Percentiles rank a stretch among this genome's conserved stretches.
Conservation (phyloP, 1,284 basidiomycete genomes). For the Puccinia horiana region DNA sequence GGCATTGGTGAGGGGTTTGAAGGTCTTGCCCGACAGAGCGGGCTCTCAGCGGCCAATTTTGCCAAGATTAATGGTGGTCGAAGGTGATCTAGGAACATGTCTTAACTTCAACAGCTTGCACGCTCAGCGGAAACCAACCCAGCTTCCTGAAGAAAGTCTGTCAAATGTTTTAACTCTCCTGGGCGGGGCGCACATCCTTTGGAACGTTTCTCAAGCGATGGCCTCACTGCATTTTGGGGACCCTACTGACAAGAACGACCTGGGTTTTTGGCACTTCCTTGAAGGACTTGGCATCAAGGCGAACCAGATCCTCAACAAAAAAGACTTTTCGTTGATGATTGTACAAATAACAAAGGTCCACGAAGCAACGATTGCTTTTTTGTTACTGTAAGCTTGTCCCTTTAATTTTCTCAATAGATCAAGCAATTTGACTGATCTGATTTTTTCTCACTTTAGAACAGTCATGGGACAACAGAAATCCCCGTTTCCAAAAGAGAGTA, state of each 20-base stretch:
- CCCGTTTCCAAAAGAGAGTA: too few relatives aligned
- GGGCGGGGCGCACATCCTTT: background rate
- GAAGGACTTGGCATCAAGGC: background rate
- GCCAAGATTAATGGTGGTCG: background rate
- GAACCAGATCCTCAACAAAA: background rate
- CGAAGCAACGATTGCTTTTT: background rate
- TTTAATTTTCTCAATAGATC: background rate
- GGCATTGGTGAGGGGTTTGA: background rate
- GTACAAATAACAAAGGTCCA: background rate
- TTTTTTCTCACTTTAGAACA: too few relatives aligned
- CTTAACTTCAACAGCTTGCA: background rate
- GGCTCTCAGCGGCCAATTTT: background rate
- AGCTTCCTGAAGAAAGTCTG: background rate
- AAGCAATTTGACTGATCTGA: too few relatives aligned
- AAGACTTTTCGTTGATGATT: slow-evolving; percentile 7
- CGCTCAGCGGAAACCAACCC: background rate
- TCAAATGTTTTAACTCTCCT: background rate
- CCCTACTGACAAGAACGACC: background rate
- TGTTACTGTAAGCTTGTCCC: background rate
- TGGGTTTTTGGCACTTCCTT: background rate
- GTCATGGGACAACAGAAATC: too few relatives aligned
- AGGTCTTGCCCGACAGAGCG: background rate
- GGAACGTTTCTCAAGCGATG: background rate
- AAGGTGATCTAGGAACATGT: background rate
- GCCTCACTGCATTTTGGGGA: background rate